Conservation (phyloP, 768 basidiomycete genomes). For the Cyathus striatus region DNA sequence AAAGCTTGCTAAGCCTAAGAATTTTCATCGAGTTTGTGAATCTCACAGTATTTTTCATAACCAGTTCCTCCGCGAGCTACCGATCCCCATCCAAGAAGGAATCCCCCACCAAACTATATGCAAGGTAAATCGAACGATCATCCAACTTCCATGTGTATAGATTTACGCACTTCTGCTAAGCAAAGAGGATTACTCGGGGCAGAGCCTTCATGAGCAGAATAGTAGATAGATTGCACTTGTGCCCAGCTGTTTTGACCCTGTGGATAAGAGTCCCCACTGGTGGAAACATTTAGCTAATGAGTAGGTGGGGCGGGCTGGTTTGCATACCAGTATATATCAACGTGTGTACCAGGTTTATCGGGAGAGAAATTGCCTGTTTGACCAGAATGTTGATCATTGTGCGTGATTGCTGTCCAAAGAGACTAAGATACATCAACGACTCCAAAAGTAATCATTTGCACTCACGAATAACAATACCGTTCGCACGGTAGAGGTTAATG, state of each 20-base stretch:
- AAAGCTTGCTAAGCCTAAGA: background rate
- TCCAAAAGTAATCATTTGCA: constrained; percentile 1
- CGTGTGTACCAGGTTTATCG: constrained; percentile 36
- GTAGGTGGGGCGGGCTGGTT: too few species aligned
- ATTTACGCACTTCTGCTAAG: constrained; percentile 35
- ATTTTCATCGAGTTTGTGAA: background rate
- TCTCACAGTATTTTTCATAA: constrained; percentile 44
- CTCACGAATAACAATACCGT: constrained; percentile 44
- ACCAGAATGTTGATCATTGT: constrained; percentile 46
- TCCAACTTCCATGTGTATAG: background rate
- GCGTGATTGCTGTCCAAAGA: constrained; percentile 33
- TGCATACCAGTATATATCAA: constrained; percentile 45
- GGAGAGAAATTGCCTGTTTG: constrained; percentile 45
- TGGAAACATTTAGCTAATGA: background rate
- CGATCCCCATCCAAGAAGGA: constrained; percentile 38
- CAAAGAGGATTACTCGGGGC: constrained; percentile 45
- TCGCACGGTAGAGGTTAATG: constrained; percentile 36
- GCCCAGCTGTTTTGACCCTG: constrained; percentile 43
- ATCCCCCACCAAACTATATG: constrained; percentile 43
- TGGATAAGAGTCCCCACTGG: constrained; percentile 47
- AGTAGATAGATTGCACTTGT: constrained; percentile 45
- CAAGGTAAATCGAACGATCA: background rate
- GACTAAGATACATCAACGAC: background rate
- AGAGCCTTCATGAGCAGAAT: constrained; percentile 34
- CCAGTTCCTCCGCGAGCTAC: constrained; percentile 39